Evolutionary conservation across 225 moss, liverwort and hornwort genomes (phyloP).

Genomic region (Pseudoscleropodium purum): DNA sequence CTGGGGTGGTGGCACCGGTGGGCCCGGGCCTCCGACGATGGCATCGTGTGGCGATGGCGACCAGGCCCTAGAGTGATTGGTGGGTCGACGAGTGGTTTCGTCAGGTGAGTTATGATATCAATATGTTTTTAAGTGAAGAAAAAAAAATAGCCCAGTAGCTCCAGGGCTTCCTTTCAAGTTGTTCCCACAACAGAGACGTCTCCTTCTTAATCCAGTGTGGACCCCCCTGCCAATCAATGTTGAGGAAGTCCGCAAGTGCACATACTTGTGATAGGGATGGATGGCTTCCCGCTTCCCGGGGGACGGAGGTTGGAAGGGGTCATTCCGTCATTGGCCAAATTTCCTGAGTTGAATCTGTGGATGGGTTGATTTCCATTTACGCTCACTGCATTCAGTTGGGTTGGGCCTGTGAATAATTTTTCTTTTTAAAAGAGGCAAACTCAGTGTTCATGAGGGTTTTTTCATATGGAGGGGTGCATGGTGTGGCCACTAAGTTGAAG

Average conservation of each 20-base stretch:
- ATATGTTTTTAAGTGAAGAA: neutral
- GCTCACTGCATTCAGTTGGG: neutral
- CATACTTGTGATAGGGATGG: neutral
- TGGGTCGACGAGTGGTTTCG: neutral
- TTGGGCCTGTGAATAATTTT: neutral
- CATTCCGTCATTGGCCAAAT: neutral
- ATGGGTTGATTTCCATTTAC: neutral
- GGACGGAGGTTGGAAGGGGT: neutral
- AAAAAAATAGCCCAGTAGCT: neutral
- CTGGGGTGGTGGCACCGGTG: neutral
- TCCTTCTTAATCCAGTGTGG: neutral
- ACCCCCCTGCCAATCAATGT: neutral
- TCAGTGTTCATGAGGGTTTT: neutral
- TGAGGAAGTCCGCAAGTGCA: neutral
- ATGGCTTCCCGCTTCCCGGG: neutral
- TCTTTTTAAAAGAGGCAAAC: too few relatives aligned
- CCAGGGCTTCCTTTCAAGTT: neutral
- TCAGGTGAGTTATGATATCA: neutral
- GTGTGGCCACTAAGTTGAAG: neutral
- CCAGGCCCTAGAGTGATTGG: neutral
- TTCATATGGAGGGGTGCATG: neutral
- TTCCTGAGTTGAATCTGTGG: neutral
- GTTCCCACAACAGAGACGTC: conserved; percentile 1
- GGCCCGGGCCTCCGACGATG: neutral
- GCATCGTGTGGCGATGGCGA: neutral